Conservation (phyloP, 2,329 filamentous ascomycete genomes). For the Periconia digitata region DNA sequence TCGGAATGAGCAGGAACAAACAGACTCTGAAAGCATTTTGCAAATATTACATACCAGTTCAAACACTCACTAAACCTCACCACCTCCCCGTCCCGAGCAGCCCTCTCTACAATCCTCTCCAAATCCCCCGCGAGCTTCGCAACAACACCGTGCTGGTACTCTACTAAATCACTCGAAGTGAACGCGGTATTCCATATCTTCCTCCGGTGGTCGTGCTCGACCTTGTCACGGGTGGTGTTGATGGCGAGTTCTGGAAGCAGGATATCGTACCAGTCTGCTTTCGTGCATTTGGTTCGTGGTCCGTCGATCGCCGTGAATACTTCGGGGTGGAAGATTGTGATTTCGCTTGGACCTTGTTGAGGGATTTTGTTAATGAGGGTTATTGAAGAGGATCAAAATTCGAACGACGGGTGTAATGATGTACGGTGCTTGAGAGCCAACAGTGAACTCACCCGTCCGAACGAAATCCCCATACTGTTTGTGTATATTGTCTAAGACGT, state of each 20-base stretch:
- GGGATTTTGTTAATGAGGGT: not conserved
- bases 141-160: not conserved
- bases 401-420: not conserved
- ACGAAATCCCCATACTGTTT: conserved; percentile 6
- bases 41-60: not conserved
- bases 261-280: conserved; percentile 14
- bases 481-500: conserved; percentile 5
- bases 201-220: conserved; percentile 11
- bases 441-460: not conserved
- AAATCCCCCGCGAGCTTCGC: not conserved
- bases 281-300: conserved; percentile 10
- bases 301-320: conserved; percentile 7
- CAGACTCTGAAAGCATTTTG: too few relatives aligned
- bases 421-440: not conserved
- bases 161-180: not conserved
- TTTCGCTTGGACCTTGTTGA: conserved; percentile 16
- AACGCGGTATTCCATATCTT: conserved; percentile 13
- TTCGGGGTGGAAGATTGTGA: conserved; percentile 13
- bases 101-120: not conserved
- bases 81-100: not conserved
- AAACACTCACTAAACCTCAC: not conserved
- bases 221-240: conserved; percentile 10
- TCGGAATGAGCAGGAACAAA: too few relatives aligned
- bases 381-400: not conserved
- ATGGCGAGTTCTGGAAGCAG: conserved; percentile 1